Evolutionary conservation across 768 basidiomycete genomes (phyloP).

Genomic region (Agrocybe praecox): DNA sequence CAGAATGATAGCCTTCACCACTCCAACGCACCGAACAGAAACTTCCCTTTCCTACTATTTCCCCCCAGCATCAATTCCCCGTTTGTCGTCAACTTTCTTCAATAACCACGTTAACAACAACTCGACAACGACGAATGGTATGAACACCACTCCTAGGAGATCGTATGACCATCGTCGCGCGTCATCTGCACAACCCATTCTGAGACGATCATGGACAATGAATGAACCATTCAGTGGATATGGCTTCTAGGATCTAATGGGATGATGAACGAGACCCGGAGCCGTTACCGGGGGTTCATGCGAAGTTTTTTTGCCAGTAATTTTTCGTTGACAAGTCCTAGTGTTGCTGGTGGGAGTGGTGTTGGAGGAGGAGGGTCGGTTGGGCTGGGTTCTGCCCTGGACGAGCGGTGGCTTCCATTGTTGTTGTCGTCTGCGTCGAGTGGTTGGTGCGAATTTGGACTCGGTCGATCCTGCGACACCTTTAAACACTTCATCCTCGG

Average conservation of each 20-base stretch:
- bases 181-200: constrained; percentile 13
- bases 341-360: neutral
- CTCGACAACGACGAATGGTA: neutral
- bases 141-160: neutral
- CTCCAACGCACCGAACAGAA: neutral
- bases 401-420: neutral
- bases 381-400: too few species aligned
- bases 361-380: too few species aligned
- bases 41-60: neutral
- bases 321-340: constrained; percentile 12
- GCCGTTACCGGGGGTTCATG: too few species aligned
- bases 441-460: neutral
- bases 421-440: neutral
- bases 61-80: neutral
- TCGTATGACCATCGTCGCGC: constrained; percentile 12
- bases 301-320: constrained; percentile 11
- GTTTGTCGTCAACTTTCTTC: neutral
- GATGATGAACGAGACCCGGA: constrained; percentile 12
- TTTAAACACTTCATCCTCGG: neutral
- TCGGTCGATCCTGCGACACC: neutral
- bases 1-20: too few species aligned
- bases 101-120: too few species aligned
- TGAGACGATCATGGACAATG: constrained; percentile 16
- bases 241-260: neutral
- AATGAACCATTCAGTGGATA: neutral